Conservation (phyloP, 2,329 filamentous ascomycete species). For the Didymellaceae sp. region DNA sequence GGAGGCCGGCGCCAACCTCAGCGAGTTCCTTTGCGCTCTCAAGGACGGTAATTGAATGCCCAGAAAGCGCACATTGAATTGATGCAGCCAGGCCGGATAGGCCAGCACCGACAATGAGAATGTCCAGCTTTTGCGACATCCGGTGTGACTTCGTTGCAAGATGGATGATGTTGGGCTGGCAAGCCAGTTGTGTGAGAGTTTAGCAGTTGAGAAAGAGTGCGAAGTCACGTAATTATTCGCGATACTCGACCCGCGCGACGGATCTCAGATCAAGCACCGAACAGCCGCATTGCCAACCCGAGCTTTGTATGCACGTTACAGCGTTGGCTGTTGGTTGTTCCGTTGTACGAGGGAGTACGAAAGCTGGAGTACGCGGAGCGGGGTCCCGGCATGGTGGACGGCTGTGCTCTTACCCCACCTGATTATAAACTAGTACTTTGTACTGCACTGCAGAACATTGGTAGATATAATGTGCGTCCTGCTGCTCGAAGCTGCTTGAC, state of each 20-base stretch:
- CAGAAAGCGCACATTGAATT: slow-evolving; percentile 51
- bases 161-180: not conserved
- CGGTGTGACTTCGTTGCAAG: not conserved
- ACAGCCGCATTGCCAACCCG: slow-evolving; percentile 4
- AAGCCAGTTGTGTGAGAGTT: not conserved
- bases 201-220: not conserved
- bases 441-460: not conserved
- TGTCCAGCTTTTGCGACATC: slow-evolving; percentile 29
- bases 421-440: not conserved
- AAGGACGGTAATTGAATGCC: slow-evolving; percentile 51
- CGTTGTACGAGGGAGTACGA: slow-evolving; percentile 18
- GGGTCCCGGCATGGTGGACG: slow-evolving; percentile 8
- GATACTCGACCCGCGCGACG: slow-evolving; percentile 6
- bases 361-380: slow-evolving; percentile 9
- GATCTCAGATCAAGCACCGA: slow-evolving; percentile 20
- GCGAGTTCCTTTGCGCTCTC: slow-evolving; percentile 52
- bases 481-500: not conserved
- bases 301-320: not conserved
- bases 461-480: not conserved
- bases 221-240: too few species aligned
- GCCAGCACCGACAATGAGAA: slow-evolving; percentile 48
- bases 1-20: slow-evolving; percentile 50
- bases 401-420: slow-evolving; percentile 1
- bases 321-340: not conserved
- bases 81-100: slow-evolving; percentile 54